phyloP scores from a whole-genome alignment of 2,329 filamentous ascomycete genomes.

The Alternaria sp. region DNA sequence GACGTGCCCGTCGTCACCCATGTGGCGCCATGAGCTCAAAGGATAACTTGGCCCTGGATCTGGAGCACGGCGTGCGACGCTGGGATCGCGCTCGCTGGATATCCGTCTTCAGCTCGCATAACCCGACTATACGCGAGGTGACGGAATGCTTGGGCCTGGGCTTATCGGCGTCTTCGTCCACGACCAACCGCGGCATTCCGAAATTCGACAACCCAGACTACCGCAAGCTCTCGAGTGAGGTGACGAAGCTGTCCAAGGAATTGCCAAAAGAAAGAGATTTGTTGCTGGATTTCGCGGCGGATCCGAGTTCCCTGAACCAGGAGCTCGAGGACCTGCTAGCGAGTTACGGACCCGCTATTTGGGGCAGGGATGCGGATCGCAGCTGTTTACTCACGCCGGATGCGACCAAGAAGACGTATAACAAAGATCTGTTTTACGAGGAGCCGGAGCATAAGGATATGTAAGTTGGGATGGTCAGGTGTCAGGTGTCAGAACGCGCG shows the following conservation, averaged over 20 bases:
- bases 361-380: slow-evolving; percentile 44
- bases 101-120: slow-evolving; percentile 47
- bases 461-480: slow-evolving; percentile 26
- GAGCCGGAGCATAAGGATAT: slow-evolving; percentile 40
- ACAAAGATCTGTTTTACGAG: slow-evolving; percentile 43
- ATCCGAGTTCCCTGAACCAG: slow-evolving; percentile 37
- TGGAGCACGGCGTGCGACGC: slow-evolving; percentile 40
- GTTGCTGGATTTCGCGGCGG: slow-evolving; percentile 46
- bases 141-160: slow-evolving; percentile 46
- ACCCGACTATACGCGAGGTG: slow-evolving; percentile 47
- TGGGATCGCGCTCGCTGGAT: slow-evolving; percentile 47
- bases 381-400: slow-evolving; percentile 42
- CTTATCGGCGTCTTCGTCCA: slow-evolving; percentile 43
- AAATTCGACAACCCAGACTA: slow-evolving; percentile 49
- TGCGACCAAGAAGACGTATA: slow-evolving; percentile 44
- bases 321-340: slow-evolving; percentile 44
- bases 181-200: slow-evolving; percentile 47
- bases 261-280: slow-evolving; percentile 47
- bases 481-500: slow-evolving; percentile 2
- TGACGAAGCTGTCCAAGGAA: slow-evolving; percentile 45
- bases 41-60: slow-evolving; percentile 39
- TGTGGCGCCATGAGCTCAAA: slow-evolving; percentile 42
- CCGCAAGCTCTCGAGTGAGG: slow-evolving; percentile 45
- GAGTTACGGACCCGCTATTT: slow-evolving; percentile 43
- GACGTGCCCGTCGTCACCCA: slow-evolving; percentile 13